These are phyloP conservation scores for Calendula officinalis DNA, from an alignment of 129 eudicot species.

Conservation along the genomic window DNA sequence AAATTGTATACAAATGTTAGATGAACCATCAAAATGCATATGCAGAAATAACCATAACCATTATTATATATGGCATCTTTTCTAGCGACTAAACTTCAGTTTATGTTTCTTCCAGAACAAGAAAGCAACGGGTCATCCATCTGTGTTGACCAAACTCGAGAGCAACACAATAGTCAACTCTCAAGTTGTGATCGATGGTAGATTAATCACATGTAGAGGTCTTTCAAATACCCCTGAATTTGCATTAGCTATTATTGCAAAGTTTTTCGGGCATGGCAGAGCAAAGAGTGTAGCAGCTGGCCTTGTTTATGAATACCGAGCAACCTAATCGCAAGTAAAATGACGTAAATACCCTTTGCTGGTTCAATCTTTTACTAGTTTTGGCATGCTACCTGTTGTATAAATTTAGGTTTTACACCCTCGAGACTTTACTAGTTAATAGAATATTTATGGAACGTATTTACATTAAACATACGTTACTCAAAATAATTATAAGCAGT, in stretches of 20 bases:
- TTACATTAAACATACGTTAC: neutral
- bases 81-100: neutral
- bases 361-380: slow-evolving; percentile 1
- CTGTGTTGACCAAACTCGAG: slow-evolving; percentile 38
- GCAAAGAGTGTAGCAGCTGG: slow-evolving; percentile 96
- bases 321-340: slow-evolving; percentile 26
- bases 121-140: slow-evolving; percentile 51
- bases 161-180: slow-evolving; percentile 33
- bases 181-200: slow-evolving; percentile 74
- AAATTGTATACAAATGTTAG: neutral
- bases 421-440: neutral
- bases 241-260: slow-evolving; percentile 76
- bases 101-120: slow-evolving; percentile 49
- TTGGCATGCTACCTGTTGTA: slow-evolving; percentile 3
- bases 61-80: neutral
- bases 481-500: slow-evolving; percentile 16
- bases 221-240: slow-evolving; percentile 56
- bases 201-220: slow-evolving; percentile 73
- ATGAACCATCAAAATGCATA: neutral
- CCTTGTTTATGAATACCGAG: slow-evolving; percentile 76
- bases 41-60: no score
- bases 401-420: slow-evolving; percentile 18
- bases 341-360: neutral
- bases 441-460: no score
- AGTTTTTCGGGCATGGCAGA: slow-evolving; percentile 82